Evolutionary conservation across 345 rosid species (phyloP).

Genomic region (Ceriops zippeliana): DNA sequence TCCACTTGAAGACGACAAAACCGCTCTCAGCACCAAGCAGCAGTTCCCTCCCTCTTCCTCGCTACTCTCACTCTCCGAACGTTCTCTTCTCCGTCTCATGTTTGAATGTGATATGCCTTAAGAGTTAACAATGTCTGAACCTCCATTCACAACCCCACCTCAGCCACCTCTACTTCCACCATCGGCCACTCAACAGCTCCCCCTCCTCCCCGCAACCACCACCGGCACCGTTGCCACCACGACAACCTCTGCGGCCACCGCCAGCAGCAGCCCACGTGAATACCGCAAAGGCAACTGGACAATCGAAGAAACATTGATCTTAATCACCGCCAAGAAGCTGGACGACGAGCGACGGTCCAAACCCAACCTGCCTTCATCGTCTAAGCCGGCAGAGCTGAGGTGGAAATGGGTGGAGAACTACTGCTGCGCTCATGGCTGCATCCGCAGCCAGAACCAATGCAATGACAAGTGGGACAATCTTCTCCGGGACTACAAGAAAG

Average conservation of each 20-base stretch:
- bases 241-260: not conserved
- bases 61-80: not conserved
- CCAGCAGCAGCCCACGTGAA: constrained; percentile 17
- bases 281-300: constrained; percentile 41
- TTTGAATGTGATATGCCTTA: constrained; percentile 1
- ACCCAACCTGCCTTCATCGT: constrained; percentile 9
- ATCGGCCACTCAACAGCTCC: not conserved
- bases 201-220: not conserved
- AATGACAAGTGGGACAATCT: constrained; percentile 48
- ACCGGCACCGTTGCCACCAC: not conserved
- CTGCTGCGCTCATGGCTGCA: constrained; percentile 37
- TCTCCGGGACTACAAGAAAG: constrained; percentile 38
- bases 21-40: not conserved
- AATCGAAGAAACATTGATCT: constrained; percentile 32
- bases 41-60: not conserved
- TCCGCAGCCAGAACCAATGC: constrained; percentile 44
- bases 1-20: constrained; percentile 7
- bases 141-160: constrained; percentile 8
- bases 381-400: constrained; percentile 21
- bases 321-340: constrained; percentile 32
- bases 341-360: constrained; percentile 36
- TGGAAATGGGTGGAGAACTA: constrained; percentile 45
- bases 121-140: constrained; percentile 27
- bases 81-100: not conserved
- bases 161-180: not conserved